A percentile compares a stretch with the other conserved stretches of the same genome.
These are phyloP conservation scores for Suillus spraguei DNA, from an alignment of 768 basidiomycete genomes.

Conservation along the genomic window DNA sequence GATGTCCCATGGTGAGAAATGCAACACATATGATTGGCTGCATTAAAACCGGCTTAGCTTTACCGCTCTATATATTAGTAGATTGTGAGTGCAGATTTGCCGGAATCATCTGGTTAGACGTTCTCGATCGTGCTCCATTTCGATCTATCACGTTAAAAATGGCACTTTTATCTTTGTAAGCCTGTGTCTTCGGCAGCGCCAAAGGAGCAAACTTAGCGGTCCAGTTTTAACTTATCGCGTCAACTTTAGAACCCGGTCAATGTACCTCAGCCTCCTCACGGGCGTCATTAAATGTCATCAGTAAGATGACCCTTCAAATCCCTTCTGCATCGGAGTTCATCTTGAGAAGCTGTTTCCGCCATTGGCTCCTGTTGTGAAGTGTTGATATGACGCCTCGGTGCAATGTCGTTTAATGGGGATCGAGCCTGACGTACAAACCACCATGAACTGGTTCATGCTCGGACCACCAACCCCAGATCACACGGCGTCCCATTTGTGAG, in stretches of 20 bases:
- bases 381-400: neutral
- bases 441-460: neutral
- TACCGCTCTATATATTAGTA: neutral
- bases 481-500: neutral
- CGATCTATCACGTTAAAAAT: neutral
- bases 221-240: neutral
- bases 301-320: neutral
- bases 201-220: constrained; percentile 1
- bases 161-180: neutral
- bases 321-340: constrained; percentile 2
- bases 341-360: neutral
- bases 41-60: constrained; percentile 4
- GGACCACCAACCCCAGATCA: neutral
- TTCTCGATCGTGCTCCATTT: neutral
- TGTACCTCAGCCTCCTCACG: neutral
- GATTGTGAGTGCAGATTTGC: neutral
- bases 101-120: neutral
- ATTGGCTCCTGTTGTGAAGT: neutral
- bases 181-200: neutral
- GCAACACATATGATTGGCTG: constrained; percentile 13
- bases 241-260: neutral
- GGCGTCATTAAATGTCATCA: neutral
- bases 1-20: constrained; percentile 17
- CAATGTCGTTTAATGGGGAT: neutral
- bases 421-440: neutral